Evolutionary conservation across 2,329 filamentous ascomycete species (phyloP), one percentile per base, ranked within the genome.

Genomic region (Geoglossum cookeanum): DNA sequence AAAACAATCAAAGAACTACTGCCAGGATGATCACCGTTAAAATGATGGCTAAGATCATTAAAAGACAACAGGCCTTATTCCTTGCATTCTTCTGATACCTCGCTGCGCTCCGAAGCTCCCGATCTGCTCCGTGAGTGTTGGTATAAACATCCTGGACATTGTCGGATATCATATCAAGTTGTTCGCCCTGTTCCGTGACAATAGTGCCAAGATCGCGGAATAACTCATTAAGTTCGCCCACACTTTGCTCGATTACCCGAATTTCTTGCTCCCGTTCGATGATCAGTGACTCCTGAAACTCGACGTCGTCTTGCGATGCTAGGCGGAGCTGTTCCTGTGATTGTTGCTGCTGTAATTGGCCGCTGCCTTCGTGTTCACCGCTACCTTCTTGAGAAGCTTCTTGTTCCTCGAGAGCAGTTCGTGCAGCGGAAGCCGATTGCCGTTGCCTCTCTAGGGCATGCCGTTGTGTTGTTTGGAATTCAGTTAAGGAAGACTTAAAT

Each of bases 171-270:
- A 86, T 86, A 66, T 91, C 85, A 33, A 98, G 75, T 70, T 87
- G 81, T 64, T 88, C 86, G 55, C 92, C 92, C 72, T 98, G 92
- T 71, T 97, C 91, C 60, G 81, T 81, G 55, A 98, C 90, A 69
- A 98, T 96, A 69, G 95, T 89, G 52, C 91, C 92, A n/a, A 98
- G 89, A 73, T 98, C 91, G 61, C 90, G 79, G 76, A 98, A 98
- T 48, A 98, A 78, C 66, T 97, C 92, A 65, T 98, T 98, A 61
- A 98, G 74, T 66, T 98, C 92, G 57, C 86, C 86, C 5, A 98
- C 92, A 57, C 87, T 89, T 70, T 96, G 90, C 72, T 97, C 92
- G 65, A 98, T 98, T 68, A 94, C 94, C 60, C 90, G 84, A 63
- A 98, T 98, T 73, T 98, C 92, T 58, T 88, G 83, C 70, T 98